These are phyloP conservation scores for Nepenthes mirabilis DNA, from an alignment of 148 eudicot species.

Conservation along the genomic window DNA sequence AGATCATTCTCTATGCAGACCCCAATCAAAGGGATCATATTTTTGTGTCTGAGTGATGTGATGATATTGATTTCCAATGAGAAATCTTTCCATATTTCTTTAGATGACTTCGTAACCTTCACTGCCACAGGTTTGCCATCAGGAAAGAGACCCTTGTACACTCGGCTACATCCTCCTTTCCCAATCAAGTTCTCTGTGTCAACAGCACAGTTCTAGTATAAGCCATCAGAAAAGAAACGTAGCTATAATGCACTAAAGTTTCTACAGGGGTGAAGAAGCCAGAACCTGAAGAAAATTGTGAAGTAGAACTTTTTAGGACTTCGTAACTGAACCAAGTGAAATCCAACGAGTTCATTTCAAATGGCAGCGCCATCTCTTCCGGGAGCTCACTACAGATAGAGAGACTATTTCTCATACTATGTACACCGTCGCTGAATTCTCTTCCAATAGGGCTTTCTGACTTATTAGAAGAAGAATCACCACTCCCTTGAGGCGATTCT, in stretches of 20 bases:
- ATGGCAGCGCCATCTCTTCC: slow-evolving; percentile 37
- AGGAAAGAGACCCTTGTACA: slow-evolving; percentile 71
- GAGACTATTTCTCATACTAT: slow-evolving; percentile 14
- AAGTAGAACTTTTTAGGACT: slow-evolving; percentile 53
- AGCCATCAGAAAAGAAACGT: neutral
- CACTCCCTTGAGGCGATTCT: slow-evolving; percentile 32
- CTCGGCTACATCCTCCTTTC: slow-evolving; percentile 72
- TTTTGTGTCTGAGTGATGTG: slow-evolving; percentile 57
- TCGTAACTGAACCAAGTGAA: slow-evolving; percentile 70
- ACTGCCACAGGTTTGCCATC: slow-evolving; percentile 78
- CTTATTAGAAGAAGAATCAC: slow-evolving; percentile 22
- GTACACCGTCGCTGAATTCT: slow-evolving; percentile 14
- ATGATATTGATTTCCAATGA: slow-evolving; percentile 64
- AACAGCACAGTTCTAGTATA: neutral
- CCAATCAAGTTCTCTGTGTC: slow-evolving; percentile 70
- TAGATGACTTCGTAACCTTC: slow-evolving; percentile 54
- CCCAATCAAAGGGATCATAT: slow-evolving; percentile 67
- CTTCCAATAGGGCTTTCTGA: slow-evolving; percentile 23
- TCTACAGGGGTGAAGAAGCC: neutral
- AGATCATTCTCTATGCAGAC: slow-evolving; percentile 52
- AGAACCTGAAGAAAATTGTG: slow-evolving; percentile 66
- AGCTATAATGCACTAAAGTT: neutral
- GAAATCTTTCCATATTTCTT: slow-evolving; percentile 67
- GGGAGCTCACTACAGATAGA: slow-evolving; percentile 21
- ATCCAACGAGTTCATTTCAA: slow-evolving; percentile 25